Base-by-base conservation (phyloP, 768 basidiomycete genomes). In the Pisolithus microcarpus region DNA sequence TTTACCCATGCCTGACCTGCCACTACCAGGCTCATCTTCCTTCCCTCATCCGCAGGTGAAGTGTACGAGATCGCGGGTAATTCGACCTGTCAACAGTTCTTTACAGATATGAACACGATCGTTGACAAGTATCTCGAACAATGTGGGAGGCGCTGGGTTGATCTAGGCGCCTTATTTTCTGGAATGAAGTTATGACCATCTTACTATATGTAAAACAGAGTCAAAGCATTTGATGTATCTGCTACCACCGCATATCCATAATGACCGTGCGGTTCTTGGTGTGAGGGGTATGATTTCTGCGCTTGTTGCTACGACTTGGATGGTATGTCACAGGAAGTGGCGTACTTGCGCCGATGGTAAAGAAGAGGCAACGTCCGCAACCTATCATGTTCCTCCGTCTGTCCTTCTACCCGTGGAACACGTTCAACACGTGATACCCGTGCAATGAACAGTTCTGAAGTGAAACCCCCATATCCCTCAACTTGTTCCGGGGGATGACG, bases 111-210 rank as follows among this genome's bases (percentile, higher is more conserved):
- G 69, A 65, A 66, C 0, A 65, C 59, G 0, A 80, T 82, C 16
- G 84, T 89, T 0, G 75, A 88, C 51, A 84, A 81, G 61, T 90
- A 96, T 62, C 75, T 97, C n/a, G 76, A 89, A 54, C 81, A 84
- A 62, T 92, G 85, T 66, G 94, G 90, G 36, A 75, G 94, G 56
- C 79, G 91, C 52, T 98, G 90, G 85, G 90, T 99, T 16, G 82
- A 90, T 58, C 75, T 99, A 58, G 72, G 75, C 36, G 61, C 73
- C 4, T 70, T 99, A 48, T 98, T 99, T 69, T 82, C 87, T 28
- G 86, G 82, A 62, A 85, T 94, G 81, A 85, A 79, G 57, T 28
- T 82, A 45, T 84, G 62, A 67, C 52, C 13, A 31, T 31, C 19
- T 55, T 24, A 11, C 43, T 18, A 18, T 40, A 18, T 40, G 10